phyloP scores from a whole-genome alignment of 2,329 filamentous ascomycete genomes.

The Epichloe bromicola region DNA sequence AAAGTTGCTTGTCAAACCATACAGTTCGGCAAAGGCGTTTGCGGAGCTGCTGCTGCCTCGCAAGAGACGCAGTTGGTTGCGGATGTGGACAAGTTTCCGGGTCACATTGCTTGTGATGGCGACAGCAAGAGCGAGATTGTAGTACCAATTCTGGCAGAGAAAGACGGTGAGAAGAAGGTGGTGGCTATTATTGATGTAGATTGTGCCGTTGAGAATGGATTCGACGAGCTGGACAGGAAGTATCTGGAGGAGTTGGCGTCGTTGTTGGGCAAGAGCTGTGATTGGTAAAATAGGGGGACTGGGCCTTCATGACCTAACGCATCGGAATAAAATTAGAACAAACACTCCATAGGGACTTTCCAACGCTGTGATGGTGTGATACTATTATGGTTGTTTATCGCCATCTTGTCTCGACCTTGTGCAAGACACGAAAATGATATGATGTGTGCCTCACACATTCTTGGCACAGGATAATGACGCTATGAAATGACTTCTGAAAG shows the following conservation, averaged over 20 bases:
- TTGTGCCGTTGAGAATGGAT: constrained; percentile 53
- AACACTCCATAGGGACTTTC: background rate
- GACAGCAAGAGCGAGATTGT: constrained; percentile 71
- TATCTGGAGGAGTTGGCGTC: constrained; percentile 54
- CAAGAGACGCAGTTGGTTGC: constrained; percentile 50
- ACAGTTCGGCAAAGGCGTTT: constrained; percentile 59
- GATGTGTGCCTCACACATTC: background rate
- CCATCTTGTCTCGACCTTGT: background rate
- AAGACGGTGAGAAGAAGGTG: constrained; percentile 28
- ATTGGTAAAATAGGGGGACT: constrained; percentile 38
- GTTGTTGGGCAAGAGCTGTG: constrained; percentile 46
- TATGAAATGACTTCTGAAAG: background rate
- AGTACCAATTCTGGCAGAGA: constrained; percentile 48
- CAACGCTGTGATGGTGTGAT: background rate
- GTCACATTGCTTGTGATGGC: constrained; percentile 72
- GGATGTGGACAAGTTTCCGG: constrained; percentile 63
- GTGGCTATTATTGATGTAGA: constrained; percentile 73
- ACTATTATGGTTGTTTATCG: background rate
- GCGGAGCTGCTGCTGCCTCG: constrained; percentile 53
- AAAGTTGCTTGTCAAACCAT: constrained; percentile 73
- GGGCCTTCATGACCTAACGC: background rate
- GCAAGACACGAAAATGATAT: background rate
- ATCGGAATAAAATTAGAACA: background rate
- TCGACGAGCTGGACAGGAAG: constrained; percentile 52
- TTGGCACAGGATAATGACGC: background rate